Evolutionary conservation across 1,284 basidiomycete species (phyloP).

Genomic region (Thelephora terrestris): DNA sequence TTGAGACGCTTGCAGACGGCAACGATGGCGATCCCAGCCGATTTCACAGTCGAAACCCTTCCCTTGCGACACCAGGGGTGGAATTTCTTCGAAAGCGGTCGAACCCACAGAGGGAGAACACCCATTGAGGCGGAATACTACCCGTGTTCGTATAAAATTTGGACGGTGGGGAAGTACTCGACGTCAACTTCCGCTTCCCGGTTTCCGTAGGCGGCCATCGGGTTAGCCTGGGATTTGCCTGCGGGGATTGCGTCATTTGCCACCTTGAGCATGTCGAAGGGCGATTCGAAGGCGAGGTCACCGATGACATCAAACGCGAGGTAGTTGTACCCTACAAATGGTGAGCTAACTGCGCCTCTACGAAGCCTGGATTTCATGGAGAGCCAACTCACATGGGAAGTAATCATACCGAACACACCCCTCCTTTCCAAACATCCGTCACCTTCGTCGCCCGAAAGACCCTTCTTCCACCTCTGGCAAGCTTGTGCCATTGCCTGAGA

Average conservation of each 20-base stretch:
- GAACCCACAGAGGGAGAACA: slow-evolving; percentile 64
- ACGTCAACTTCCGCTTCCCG: slow-evolving; percentile 33
- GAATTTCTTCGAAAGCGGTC: slow-evolving; percentile 52
- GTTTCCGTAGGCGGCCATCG: slow-evolving; percentile 47
- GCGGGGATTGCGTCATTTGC: slow-evolving; percentile 64
- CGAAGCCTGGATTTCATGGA: not conserved
- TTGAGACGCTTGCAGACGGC: slow-evolving; percentile 66
- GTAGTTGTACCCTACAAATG: slow-evolving; percentile 48
- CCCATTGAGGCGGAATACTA: slow-evolving; percentile 84
- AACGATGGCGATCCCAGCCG: slow-evolving; percentile 76
- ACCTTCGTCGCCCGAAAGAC: slow-evolving; percentile 46
- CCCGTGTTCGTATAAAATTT: slow-evolving; percentile 84
- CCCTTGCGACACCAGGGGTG: slow-evolving; percentile 71
- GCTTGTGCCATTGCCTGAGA: slow-evolving; percentile 69
- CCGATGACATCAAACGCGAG: slow-evolving; percentile 85
- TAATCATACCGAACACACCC: slow-evolving; percentile 66
- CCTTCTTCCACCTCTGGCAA: slow-evolving; percentile 50
- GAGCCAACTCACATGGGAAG: slow-evolving; percentile 46
- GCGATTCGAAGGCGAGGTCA: slow-evolving; percentile 75
- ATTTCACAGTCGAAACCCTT: slow-evolving; percentile 55
- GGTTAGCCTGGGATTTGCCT: slow-evolving; percentile 28
- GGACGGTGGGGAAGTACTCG: slow-evolving; percentile 66
- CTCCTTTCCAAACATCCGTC: slow-evolving; percentile 50
- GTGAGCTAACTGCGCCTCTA: not conserved
- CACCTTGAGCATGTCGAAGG: slow-evolving; percentile 83